Base-by-base conservation (phyloP, 169 alveolate genomes). In the Amoebophrya sp. region DNA sequence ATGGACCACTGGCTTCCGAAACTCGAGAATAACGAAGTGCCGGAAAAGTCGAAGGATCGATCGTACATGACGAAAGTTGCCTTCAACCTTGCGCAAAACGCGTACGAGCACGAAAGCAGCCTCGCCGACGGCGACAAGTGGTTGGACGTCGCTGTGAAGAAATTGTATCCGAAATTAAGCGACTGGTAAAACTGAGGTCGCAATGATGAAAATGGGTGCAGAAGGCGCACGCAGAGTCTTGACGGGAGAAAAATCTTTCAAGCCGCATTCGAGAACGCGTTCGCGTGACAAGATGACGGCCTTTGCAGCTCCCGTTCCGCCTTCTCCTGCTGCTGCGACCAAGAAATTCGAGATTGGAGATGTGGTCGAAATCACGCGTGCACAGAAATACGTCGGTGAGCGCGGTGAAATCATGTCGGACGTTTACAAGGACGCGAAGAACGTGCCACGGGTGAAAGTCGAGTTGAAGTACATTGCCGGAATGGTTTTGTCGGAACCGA, bases 331-430 rank as follows among this genome's bases (percentile, higher is more conserved):
- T n/a, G n/a, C 76, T 53, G 10, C 76, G 10, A 18, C 26, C 38
- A 65, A 65, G 83, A 65, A 65, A 26, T 65, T 65, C 33, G 83
- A 65, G n/a, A 1, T 65, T 36, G 83, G 83, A 1, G 83, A 65
- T 36, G 83, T 65, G 2, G 83, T 65, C 33, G 83, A 65, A 36
- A 26, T 65, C 33, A 36, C n/a, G 39, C 83, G 83, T 29, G 83
- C 83, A 36, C 83, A 65, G 26, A 65, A 26, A 10, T 65, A 65
- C 83, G 83, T 65, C 83, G 83, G 83, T 1, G 83, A 65, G 83
- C 83, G 83, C 33, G 83, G 83, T 26, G 83, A 65, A 26, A 65
- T 65, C 33, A 36, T 65, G 12, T 65, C 83, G 36, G 83, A 18
- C 83, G 83, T 1, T 6, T 65, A 65, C 83, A 65, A 6, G 83